Conservation (phyloP, 176 grass and related monocot genomes). For the Raddia guianensis region DNA sequence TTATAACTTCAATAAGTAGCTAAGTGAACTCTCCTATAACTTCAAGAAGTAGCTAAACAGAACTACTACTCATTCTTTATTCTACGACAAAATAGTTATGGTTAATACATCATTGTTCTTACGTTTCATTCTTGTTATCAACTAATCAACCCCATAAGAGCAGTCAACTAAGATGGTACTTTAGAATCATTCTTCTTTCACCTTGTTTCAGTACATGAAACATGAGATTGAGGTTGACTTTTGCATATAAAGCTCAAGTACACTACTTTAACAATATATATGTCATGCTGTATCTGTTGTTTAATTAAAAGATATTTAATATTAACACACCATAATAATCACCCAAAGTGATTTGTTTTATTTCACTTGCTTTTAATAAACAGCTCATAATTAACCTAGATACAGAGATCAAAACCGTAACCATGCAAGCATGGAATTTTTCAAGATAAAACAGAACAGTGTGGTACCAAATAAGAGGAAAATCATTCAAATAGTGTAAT, state of each 20-base stretch:
- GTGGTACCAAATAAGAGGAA: background rate
- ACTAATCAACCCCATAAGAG: background rate
- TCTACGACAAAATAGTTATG: background rate
- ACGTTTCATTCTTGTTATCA: background rate
- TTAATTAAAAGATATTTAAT: background rate
- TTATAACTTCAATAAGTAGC: background rate
- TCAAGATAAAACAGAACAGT: background rate
- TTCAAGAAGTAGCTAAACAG: background rate
- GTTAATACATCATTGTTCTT: background rate
- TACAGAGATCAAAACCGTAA: background rate
- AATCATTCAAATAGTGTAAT: conserved; percentile 1
- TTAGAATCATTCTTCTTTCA: background rate
- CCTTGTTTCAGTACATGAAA: background rate
- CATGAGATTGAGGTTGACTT: background rate
- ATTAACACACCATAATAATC: background rate
- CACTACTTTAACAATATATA: background rate
- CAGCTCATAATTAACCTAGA: background rate
- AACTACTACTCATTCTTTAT: conserved; percentile 4
- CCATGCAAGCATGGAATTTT: conserved; percentile 3
- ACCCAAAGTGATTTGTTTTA: background rate
- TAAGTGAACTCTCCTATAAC: background rate
- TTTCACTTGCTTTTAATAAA: background rate
- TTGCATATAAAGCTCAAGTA: background rate
- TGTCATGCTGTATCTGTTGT: background rate
- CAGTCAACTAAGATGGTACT: conserved; percentile 7